Evolutionary conservation across 495 filamentous ascomycete species (phyloP).

Genomic region (Penicillium roqueforti): DNA sequence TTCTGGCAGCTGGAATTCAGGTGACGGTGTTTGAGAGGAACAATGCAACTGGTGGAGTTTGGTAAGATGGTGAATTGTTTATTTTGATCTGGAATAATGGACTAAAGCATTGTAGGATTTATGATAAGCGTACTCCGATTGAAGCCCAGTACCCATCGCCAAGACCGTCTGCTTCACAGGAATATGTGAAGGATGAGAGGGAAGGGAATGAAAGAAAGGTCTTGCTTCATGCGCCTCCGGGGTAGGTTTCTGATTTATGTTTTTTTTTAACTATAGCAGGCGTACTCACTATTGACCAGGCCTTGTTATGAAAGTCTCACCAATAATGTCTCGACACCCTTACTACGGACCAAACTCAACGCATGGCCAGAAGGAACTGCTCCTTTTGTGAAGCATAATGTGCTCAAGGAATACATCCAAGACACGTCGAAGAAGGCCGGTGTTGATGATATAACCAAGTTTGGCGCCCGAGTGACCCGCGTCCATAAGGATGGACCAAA

Average conservation of each 20-base stretch:
- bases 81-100: not conserved
- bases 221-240: constrained; percentile 49
- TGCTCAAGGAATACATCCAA: constrained; percentile 57
- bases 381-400: constrained; percentile 51
- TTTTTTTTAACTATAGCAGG: not conserved
- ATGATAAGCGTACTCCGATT: constrained; percentile 53
- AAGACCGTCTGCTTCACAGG: constrained; percentile 39
- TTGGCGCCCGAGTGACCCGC: constrained; percentile 55
- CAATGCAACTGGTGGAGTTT: constrained; percentile 54
- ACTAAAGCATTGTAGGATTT: constrained; percentile 39
- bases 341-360: constrained; percentile 57
- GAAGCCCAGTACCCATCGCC: constrained; percentile 55
- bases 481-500: constrained; percentile 41
- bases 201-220: constrained; percentile 19
- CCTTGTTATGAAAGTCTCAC: constrained; percentile 57
- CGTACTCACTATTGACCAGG: constrained; percentile 21
- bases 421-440: constrained; percentile 47
- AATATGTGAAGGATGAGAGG: constrained; percentile 20
- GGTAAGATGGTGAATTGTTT: constrained; percentile 36
- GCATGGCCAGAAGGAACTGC: constrained; percentile 57
- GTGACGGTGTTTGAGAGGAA: constrained; percentile 64
- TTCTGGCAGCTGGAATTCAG: constrained; percentile 54
- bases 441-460: constrained; percentile 47
- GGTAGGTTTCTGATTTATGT: constrained; percentile 23
- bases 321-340: constrained; percentile 61